Evolutionary conservation across 2,329 filamentous ascomycete genomes (phyloP).

Genomic region (Zasmidium citrigriseum): DNA sequence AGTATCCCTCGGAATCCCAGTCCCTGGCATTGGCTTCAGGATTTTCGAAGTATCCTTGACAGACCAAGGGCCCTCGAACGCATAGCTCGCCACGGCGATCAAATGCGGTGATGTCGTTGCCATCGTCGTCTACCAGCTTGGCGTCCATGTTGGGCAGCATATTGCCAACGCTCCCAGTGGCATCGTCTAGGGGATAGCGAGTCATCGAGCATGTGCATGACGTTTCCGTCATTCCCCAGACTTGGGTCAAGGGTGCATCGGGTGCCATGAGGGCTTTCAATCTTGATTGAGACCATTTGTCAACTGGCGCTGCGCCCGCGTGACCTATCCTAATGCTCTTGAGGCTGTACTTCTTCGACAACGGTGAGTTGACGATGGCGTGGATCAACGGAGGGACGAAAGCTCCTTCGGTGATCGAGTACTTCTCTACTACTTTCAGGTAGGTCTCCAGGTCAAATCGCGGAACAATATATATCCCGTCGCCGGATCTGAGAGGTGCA

Average conservation of each 20-base stretch:
- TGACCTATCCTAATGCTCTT: conserved; percentile 38
- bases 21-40: conserved; percentile 47
- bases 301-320: conserved; percentile 51
- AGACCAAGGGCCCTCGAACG: conserved; percentile 54
- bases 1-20: conserved; percentile 46
- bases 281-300: conserved; percentile 47
- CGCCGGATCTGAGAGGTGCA: conserved; percentile 35
- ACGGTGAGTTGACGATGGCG: conserved; percentile 50
- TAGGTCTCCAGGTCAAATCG: conserved; percentile 53
- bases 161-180: conserved; percentile 43
- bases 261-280: conserved; percentile 43
- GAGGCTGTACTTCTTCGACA: conserved; percentile 46
- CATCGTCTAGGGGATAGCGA: conserved; percentile 40
- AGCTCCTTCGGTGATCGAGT: conserved; percentile 50
- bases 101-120: conserved; percentile 11
- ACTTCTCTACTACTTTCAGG: conserved; percentile 46
- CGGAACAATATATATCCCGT: conserved; percentile 43
- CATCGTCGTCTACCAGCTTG: conserved; percentile 54
- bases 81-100: conserved; percentile 51
- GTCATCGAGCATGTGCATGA: conserved; percentile 29
- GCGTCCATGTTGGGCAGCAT: conserved; percentile 42
- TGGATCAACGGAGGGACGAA: conserved; percentile 57
- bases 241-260: conserved; percentile 45
- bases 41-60: conserved; percentile 56
- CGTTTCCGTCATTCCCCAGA: conserved; percentile 49